Percentiles rank a stretch among this genome's conserved stretches.
phyloP scores from a whole-genome alignment of 257 asterid genomes.

The Solanum gandarillasii region DNA sequence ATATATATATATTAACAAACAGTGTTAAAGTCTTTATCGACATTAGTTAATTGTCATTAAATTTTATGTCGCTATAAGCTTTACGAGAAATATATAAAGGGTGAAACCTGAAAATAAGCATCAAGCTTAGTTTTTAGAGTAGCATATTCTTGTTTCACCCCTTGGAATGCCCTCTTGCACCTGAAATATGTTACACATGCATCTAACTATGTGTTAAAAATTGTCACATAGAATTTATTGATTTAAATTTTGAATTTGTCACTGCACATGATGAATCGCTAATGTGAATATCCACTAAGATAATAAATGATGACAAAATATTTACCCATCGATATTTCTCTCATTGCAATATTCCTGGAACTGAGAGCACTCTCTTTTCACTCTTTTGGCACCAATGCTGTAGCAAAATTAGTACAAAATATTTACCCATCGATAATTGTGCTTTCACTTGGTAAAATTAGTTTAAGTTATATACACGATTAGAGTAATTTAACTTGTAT shows the following conservation, averaged over 20 bases:
- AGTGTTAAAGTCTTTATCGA: background rate
- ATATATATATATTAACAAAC: no score
- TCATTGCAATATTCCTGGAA: constrained; percentile 63
- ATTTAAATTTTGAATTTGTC: background rate
- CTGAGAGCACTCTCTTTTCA: constrained; percentile 49
- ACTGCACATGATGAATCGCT: background rate
- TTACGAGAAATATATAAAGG: background rate
- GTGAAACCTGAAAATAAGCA: constrained; percentile 53
- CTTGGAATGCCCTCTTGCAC: constrained; percentile 52
- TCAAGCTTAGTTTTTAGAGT: constrained; percentile 52
- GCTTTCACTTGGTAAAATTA: background rate
- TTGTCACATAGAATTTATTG: background rate
- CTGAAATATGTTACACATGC: constrained; percentile 13
- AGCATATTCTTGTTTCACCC: constrained; percentile 56
- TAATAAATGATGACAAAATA: background rate
- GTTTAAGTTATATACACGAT: background rate
- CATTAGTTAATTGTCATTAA: no score
- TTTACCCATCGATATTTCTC: constrained; percentile 51
- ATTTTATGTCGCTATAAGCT: no score
- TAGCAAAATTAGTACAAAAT: background rate
- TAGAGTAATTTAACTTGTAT: background rate
- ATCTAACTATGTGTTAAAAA: background rate
- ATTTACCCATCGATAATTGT: background rate
- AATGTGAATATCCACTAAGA: background rate
- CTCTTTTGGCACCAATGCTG: constrained; percentile 79